Conservation (phyloP, 768 basidiomycete genomes). For the Phylloporus arenicola region DNA sequence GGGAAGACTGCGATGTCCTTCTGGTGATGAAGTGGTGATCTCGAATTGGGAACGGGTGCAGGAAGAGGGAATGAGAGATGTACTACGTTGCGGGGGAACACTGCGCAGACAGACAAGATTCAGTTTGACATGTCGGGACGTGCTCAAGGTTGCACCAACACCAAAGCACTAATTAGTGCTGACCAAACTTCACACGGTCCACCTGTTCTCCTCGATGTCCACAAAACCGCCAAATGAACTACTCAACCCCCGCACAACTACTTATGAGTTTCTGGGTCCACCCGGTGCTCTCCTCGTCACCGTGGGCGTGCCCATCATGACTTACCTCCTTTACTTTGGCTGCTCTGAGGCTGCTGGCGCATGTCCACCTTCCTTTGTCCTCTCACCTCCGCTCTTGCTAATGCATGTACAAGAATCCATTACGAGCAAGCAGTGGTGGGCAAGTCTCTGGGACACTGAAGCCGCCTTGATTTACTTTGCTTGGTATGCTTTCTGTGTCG, state of each 20-base stretch:
- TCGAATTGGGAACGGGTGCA: conserved; percentile 56
- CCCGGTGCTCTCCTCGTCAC: conserved; percentile 69
- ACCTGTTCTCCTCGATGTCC: conserved; percentile 12
- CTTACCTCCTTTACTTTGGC: conserved; percentile 72
- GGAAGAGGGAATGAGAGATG: conserved; percentile 34
- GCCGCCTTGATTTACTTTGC: conserved; percentile 71
- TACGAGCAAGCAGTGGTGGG: conserved; percentile 57
- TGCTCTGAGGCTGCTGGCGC: conserved; percentile 69
- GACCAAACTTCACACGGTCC: background rate
- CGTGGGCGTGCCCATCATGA: conserved; percentile 60
- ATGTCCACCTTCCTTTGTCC: conserved; percentile 52
- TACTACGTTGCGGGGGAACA: conserved; percentile 43
- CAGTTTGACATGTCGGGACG: conserved; percentile 84
- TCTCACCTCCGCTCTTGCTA: conserved; percentile 30
- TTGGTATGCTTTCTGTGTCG: conserved; percentile 88
- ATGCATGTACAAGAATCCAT: conserved; percentile 44
- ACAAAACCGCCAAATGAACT: conserved; percentile 26
- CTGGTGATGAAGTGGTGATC: conserved; percentile 33
- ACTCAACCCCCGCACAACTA: conserved; percentile 64
- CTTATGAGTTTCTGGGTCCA: conserved; percentile 82
- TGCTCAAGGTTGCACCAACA: conserved; percentile 47
- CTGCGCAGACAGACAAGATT: conserved; percentile 59
- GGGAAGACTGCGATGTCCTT: conserved; percentile 20
- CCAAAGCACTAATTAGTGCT: background rate
- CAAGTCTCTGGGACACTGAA: conserved; percentile 74